These are phyloP conservation scores for Mycena epipterygia DNA, from an alignment of 768 basidiomycete species.

Conservation along the genomic window DNA sequence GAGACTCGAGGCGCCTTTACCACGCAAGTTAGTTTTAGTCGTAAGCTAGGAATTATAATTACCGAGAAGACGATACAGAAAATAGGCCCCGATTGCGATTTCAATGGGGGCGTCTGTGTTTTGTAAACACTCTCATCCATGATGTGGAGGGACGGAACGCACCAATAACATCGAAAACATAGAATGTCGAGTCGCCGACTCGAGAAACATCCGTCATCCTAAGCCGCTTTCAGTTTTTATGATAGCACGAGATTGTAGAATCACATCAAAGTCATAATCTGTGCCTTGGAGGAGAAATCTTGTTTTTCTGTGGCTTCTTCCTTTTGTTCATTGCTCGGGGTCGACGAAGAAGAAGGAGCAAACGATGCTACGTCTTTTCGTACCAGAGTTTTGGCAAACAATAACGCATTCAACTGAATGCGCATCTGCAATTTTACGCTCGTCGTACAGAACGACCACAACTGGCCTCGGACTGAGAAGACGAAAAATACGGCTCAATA, in stretches of 20 bases:
- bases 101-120: slow-evolving; percentile 81
- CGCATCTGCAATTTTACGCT: not conserved
- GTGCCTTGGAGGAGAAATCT: slow-evolving; percentile 74
- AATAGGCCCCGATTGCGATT: slow-evolving; percentile 77
- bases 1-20: slow-evolving; percentile 71
- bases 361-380: not conserved
- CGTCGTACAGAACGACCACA: not conserved
- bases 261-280: slow-evolving; percentile 90
- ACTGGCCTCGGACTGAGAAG: too few relatives aligned
- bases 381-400: not conserved
- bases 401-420: not conserved
- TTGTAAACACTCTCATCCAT: slow-evolving; percentile 13
- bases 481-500: too few relatives aligned
- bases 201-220: slow-evolving; percentile 92
- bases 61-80: slow-evolving; percentile 54
- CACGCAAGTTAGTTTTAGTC: too few relatives aligned
- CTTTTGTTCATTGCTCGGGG: too few relatives aligned
- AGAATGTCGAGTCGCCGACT: slow-evolving; percentile 86
- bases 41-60: too few relatives aligned
- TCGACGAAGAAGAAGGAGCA: too few relatives aligned
- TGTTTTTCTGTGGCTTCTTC: slow-evolving; percentile 43
- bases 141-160: slow-evolving; percentile 31
- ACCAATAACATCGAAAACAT: slow-evolving; percentile 81
- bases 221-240: not conserved
- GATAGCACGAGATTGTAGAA: not conserved